Conservation (phyloP, 495 filamentous ascomycete genomes). For the Aspergillus nidulans region DNA sequence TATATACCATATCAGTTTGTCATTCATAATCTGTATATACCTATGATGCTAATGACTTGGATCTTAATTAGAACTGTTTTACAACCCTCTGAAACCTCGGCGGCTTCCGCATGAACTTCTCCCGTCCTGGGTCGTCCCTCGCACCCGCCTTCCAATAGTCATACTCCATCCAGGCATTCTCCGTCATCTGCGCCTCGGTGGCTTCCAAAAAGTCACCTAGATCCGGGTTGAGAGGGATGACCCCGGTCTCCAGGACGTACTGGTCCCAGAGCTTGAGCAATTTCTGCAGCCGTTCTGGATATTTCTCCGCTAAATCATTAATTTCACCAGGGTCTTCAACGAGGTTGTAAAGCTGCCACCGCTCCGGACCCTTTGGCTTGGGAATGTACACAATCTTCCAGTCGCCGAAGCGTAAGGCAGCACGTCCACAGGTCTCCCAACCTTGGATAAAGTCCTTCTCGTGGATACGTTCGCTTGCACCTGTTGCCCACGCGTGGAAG, state of each 20-base stretch:
- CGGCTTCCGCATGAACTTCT: constrained; percentile 50
- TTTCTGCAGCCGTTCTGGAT: constrained; percentile 52
- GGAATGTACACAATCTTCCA: constrained; percentile 50
- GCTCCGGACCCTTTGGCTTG: constrained; percentile 44
- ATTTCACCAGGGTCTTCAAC: constrained; percentile 48
- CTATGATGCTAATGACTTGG: too few relatives aligned
- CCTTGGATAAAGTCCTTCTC: constrained; percentile 44
- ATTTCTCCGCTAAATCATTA: constrained; percentile 51
- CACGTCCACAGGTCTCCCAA: constrained; percentile 46
- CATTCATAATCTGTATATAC: neutral
- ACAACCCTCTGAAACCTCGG: constrained; percentile 50
- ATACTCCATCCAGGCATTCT: constrained; percentile 66
- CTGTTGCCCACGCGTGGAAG: constrained; percentile 40
- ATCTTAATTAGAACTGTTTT: constrained; percentile 38
- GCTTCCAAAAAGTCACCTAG: constrained; percentile 47
- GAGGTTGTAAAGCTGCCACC: constrained; percentile 48
- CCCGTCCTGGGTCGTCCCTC: constrained; percentile 49
- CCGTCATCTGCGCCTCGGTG: constrained; percentile 62
- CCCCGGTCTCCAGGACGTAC: constrained; percentile 58
- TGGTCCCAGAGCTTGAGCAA: constrained; percentile 53
- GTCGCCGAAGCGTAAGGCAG: constrained; percentile 42
- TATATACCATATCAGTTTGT: neutral
- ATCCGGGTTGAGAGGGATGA: constrained; percentile 43
- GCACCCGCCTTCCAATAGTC: constrained; percentile 64
- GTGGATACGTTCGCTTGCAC: constrained; percentile 36